Evolutionary conservation across 2,329 filamentous ascomycete genomes (phyloP), one percentile per base, ranked within the genome.

Genomic region (Pseudocercospora cruenta): DNA sequence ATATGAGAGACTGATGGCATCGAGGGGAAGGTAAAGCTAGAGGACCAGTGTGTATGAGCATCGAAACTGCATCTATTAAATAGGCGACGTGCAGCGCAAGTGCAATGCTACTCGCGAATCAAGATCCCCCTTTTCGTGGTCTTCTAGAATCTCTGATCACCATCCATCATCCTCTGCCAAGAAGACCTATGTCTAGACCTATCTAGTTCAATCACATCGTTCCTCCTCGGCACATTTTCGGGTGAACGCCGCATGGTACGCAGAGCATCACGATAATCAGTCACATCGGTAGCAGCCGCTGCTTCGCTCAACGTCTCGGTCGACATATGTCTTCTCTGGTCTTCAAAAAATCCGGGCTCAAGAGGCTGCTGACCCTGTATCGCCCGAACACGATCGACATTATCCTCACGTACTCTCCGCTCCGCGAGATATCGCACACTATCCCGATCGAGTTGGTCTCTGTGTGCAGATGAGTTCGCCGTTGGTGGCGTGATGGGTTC

Each of bases 1-100:
- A 49, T 24, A n/a, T 77, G 77, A 63, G 63, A 26, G 3, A 55
- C 67, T 54, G 73, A 49, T 78, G 78, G 55, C 78, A 77, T 26
- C 54, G 58, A 9, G n/a, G 14, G 21, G 2, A 10, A 28, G 16
- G 14, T 33, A 16, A 33, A 22, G 47, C 21, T 8, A 19, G 21
- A 24, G 24, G n/a, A n/a, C n/a, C n/a, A n/a, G 5, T 39, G 39
- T 19, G 5, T 12, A 36, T 16, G 33, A 4, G 4, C 33, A 0
- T 36, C 16, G 10, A 14, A 36, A 36, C 1, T 36, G 33, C 12
- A 16, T 16, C 1, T 16, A 2, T 5, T 36, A 36, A 3, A 36
- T 16, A 1, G 12, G 16, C 16, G 33, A 36, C 10, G 33, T 14
- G 33, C 33, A 14, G 33, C 33, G 4, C 33, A 36, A 36, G 3